phyloP scores from a whole-genome alignment of 1,139 yeast genomes.

The Williopsis jadinii region DNA sequence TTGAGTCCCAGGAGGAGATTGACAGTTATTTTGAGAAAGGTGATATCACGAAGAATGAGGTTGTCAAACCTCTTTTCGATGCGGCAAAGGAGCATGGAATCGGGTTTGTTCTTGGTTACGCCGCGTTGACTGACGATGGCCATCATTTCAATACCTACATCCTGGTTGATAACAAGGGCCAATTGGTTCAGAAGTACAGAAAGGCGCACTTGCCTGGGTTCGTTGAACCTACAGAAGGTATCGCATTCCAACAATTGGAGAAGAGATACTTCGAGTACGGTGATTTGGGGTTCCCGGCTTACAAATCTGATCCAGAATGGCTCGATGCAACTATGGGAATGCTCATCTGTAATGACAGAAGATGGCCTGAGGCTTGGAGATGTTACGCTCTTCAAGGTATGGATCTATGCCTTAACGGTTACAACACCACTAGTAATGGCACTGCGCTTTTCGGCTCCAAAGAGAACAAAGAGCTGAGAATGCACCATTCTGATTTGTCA shows the following conservation, averaged over 20 bases:
- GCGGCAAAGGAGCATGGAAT: constrained; percentile 23
- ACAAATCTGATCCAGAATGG: constrained; percentile 26
- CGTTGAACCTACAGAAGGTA: constrained; percentile 24
- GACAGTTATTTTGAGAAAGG: constrained; percentile 30
- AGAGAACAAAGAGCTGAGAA: constrained; percentile 23
- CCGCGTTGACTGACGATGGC: constrained; percentile 31
- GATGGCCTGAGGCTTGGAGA: constrained; percentile 36
- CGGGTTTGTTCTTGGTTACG: constrained; percentile 31
- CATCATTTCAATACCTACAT: constrained; percentile 29
- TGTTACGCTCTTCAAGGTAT: constrained; percentile 28
- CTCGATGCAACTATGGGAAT: constrained; percentile 29
- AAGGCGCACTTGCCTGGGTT: constrained; percentile 31
- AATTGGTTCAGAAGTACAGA: constrained; percentile 22
- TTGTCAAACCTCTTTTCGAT: constrained; percentile 28
- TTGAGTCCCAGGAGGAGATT: constrained; percentile 27
- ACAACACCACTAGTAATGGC: constrained; percentile 28
- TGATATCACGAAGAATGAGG: constrained; percentile 23
- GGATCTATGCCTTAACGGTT: constrained; percentile 27
- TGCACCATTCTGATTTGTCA: constrained; percentile 28
- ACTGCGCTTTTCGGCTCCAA: constrained; percentile 23
- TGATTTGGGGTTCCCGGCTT: constrained; percentile 27
- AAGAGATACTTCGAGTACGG: constrained; percentile 30
- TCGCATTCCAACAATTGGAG: constrained; percentile 30
- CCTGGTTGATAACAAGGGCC: constrained; percentile 26
- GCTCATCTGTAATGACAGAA: constrained; percentile 32